A percentile compares a stretch with the other conserved stretches of the same genome.
Conservation (phyloP, 345 rosid species). For the Alliaria petiolata region DNA sequence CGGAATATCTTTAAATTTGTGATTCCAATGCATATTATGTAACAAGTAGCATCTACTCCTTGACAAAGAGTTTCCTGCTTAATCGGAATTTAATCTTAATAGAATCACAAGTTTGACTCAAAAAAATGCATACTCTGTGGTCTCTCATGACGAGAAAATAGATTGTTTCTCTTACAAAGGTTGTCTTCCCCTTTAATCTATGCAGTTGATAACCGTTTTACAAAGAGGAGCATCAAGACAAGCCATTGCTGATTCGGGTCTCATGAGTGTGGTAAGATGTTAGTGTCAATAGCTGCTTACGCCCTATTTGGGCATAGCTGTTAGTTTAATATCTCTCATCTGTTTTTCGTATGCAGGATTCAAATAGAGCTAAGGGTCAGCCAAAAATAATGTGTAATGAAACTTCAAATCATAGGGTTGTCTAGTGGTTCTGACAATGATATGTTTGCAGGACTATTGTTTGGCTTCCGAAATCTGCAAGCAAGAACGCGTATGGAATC, state of each 20-base stretch:
- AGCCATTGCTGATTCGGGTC: slow-evolving; percentile 24
- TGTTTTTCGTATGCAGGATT: slow-evolving; percentile 43
- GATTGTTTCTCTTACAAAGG: no score
- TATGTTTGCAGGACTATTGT: slow-evolving; percentile 45
- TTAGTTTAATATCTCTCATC: slow-evolving; percentile 28
- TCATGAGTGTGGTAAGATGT: slow-evolving; percentile 30
- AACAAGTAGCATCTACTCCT: no score
- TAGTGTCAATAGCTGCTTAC: slow-evolving; percentile 24
- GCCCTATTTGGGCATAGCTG: slow-evolving; percentile 3
- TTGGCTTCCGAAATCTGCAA: slow-evolving; percentile 18
- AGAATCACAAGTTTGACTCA: no score
- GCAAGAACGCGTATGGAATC: slow-evolving; percentile 25
- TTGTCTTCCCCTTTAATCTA: background rate
- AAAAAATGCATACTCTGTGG: no score
- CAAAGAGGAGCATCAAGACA: slow-evolving; percentile 27
- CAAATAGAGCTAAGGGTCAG: slow-evolving; percentile 53
- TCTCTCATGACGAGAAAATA: no score
- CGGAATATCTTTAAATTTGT: no score
- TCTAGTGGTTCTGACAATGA: slow-evolving; percentile 1
- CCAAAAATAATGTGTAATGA: background rate
- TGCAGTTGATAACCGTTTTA: slow-evolving; percentile 33
- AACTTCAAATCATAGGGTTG: slow-evolving; percentile 11
- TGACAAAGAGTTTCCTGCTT: no score
- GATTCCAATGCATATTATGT: no score
- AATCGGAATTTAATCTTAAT: no score